Percentiles rank a stretch among this genome's conserved stretches.
phyloP scores from a whole-genome alignment of 352 stramenopile species.

The Phytophthora boehmeriae region DNA sequence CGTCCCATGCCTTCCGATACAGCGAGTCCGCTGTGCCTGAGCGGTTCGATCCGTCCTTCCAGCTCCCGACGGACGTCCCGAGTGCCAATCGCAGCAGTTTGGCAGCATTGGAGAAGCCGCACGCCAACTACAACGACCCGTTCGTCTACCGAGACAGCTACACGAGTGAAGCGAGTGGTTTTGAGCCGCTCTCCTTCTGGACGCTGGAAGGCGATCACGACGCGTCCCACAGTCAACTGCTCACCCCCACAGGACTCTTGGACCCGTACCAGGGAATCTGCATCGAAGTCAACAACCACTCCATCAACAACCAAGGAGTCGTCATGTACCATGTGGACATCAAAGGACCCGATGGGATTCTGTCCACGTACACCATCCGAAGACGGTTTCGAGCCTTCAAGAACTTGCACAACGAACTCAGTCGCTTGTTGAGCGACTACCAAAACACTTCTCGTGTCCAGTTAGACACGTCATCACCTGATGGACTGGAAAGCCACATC shows the following conservation, averaged over 20 bases:
- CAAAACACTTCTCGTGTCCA: conserved; percentile 42
- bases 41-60: conserved; percentile 48
- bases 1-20: conserved; percentile 35
- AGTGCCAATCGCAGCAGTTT: conserved; percentile 67
- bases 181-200: conserved; percentile 69
- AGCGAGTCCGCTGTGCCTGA: conserved; percentile 64
- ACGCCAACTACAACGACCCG: conserved; percentile 22
- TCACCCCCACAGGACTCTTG: conserved; percentile 36
- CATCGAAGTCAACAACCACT: conserved; percentile 76
- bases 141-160: conserved; percentile 51
- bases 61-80: conserved; percentile 24
- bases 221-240: conserved; percentile 38
- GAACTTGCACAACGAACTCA: conserved; percentile 75
- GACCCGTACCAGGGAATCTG: conserved; percentile 75
- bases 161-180: conserved; percentile 67
- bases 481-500: conserved; percentile 40
- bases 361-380: conserved; percentile 88
- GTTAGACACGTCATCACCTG: conserved; percentile 7
- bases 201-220: conserved; percentile 48
- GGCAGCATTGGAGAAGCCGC: conserved; percentile 46
- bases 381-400: conserved; percentile 82
- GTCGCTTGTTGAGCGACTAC: conserved; percentile 57
- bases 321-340: conserved; percentile 92
- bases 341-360: conserved; percentile 70
- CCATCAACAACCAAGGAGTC: conserved; percentile 74